These are phyloP conservation scores for Chaetomium cochliodes DNA, from an alignment of 495 filamentous ascomycete genomes.

Conservation along the genomic window DNA sequence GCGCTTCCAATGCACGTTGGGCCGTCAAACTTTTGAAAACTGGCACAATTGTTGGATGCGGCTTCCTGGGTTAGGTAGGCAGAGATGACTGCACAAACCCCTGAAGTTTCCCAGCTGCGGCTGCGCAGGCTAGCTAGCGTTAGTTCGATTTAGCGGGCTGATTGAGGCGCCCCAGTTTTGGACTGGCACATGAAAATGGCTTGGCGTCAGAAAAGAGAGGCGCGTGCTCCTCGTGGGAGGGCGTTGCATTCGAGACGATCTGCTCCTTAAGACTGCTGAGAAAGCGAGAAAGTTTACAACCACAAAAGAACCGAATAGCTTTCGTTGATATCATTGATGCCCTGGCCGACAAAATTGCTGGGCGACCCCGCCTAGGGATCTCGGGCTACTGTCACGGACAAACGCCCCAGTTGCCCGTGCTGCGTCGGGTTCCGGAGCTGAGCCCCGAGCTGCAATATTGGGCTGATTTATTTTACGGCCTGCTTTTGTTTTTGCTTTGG, in stretches of 20 bases:
- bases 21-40: background rate
- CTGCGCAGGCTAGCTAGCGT: conserved; percentile 6
- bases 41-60: conserved; percentile 13
- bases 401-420: too few species aligned
- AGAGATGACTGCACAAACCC: conserved; percentile 14
- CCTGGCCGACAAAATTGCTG: background rate
- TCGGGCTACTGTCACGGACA: background rate
- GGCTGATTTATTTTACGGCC: too few species aligned
- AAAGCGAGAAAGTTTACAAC: too few species aligned
- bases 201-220: conserved; percentile 12
- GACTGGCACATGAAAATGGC: conserved; percentile 5
- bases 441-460: too few species aligned
- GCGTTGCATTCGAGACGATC: background rate
- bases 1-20: conserved; percentile 5
- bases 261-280: too few species aligned
- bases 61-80: conserved; percentile 1
- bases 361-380: background rate
- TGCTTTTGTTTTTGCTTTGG: too few species aligned
- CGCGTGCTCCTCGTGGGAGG: background rate
- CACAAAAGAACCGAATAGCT: too few species aligned
- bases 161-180: conserved; percentile 12
- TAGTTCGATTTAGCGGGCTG: background rate
- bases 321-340: too few species aligned
- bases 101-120: conserved; percentile 27
- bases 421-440: too few species aligned